Evolutionary conservation across 495 filamentous ascomycete species (phyloP), one percentile per base, ranked within the genome.

Genomic region (Penicillium silybi): DNA sequence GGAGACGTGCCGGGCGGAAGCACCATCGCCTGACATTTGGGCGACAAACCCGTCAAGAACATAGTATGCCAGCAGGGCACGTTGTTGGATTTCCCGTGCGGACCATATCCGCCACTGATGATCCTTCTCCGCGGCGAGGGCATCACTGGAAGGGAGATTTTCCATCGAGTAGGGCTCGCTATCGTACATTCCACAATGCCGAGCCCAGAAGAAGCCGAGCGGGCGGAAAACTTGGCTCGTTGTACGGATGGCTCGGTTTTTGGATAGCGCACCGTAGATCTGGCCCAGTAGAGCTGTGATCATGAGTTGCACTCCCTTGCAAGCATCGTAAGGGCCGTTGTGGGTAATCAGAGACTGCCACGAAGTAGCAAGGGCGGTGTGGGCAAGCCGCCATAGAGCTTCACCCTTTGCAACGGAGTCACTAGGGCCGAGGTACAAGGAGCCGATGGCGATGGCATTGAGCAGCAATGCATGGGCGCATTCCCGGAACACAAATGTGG

Each of bases 341-440:
- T 77, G 72, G 10, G 70, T 74, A 18, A 77, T 76, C 25, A 79
- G 48, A 0, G 68, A 70, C 59, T 79, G 74, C 75, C 75, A 79
- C 52, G 75, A 78, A 5, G 74, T 79, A 23, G 74, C 70, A 34
- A 77, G 61, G 8, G 75, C 75, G 6, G 74, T 70, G 56, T 79
- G 74, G 17, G 75, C 74, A 7, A 77, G 57, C 1, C 69, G 64
- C 74, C 74, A 79, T 16, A 79, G 53, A 1, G 68, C 72, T 51
- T 79, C 75, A 0, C 75, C 75, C 50, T 74, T 77, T 10, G 68
- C 61, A 15, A 79, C 63, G 0, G 75, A 73, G 40, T 71, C 69
- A 35, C 71, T 74, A 7, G 73, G 73, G 0, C 74, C 74, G 8
- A 79, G 58, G 49, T 76, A 79, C 19, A 79, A 52, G 29, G 75